phyloP scores from a whole-genome alignment of 2,329 filamentous ascomycete species.

The Aspergillus tanneri region DNA sequence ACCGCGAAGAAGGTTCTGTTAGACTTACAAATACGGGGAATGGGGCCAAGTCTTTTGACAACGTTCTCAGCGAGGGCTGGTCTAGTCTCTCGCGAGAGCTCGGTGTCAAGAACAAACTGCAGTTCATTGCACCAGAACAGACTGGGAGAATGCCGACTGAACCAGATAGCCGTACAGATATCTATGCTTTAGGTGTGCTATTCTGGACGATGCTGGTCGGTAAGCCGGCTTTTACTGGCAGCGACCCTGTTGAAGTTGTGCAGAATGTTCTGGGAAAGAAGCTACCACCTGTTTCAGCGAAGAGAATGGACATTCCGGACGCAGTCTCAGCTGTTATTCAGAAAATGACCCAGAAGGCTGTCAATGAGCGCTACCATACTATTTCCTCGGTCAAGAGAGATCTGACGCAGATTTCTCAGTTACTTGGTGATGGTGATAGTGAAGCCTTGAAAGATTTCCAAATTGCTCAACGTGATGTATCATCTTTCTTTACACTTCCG shows the following conservation, averaged over 20 bases:
- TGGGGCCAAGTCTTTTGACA: constrained; percentile 83
- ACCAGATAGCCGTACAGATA: constrained; percentile 87
- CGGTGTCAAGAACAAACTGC: constrained; percentile 82
- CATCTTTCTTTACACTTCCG: constrained; percentile 87
- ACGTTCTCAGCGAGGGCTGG: constrained; percentile 87
- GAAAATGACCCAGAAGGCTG: constrained; percentile 87
- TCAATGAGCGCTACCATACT: constrained; percentile 85
- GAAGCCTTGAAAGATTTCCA: constrained; percentile 69
- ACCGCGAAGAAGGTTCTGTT: constrained; percentile 66
- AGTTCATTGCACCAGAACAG: constrained; percentile 92
- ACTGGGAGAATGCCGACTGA: constrained; percentile 90
- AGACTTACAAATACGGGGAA: constrained; percentile 84
- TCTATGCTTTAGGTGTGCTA: constrained; percentile 85
- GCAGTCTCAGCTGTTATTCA: constrained; percentile 79
- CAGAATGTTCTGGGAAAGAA: constrained; percentile 81
- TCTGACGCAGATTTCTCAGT: constrained; percentile 68
- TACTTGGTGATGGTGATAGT: constrained; percentile 73
- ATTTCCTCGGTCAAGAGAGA: constrained; percentile 83
- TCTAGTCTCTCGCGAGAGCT: constrained; percentile 76
- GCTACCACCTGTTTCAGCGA: constrained; percentile 71
- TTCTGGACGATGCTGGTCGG: constrained; percentile 86
- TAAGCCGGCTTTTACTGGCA: constrained; percentile 74
- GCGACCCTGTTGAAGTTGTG: constrained; percentile 82
- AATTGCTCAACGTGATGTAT: constrained; percentile 81
- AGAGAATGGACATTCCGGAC: constrained; percentile 80